Evolutionary conservation across 139 green algal species (phyloP).

Genomic region (Closterium sp.): DNA sequence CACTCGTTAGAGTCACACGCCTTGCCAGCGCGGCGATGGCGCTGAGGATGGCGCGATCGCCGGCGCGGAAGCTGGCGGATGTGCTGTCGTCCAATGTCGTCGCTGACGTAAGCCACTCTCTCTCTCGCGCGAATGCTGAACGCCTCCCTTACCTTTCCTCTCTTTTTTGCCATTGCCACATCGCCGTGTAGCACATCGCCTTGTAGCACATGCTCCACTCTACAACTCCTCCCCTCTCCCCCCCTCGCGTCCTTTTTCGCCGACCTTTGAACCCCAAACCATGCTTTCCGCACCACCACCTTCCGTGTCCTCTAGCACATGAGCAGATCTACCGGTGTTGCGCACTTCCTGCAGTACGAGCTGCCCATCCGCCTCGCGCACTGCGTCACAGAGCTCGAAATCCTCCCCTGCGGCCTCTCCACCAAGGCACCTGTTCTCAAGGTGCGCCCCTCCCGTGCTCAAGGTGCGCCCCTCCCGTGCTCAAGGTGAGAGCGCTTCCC

Average conservation of each 20-base stretch:
- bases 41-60: neutral
- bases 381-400: slow-evolving; percentile 90
- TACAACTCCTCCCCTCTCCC: neutral
- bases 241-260: neutral
- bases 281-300: neutral
- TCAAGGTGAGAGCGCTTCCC: no score
- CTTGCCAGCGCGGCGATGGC: neutral
- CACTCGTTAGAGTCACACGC: neutral
- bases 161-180: neutral
- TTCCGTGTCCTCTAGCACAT: no score
- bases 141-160: neutral
- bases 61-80: slow-evolving; percentile 16
- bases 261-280: no score
- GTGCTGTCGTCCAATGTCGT: slow-evolving; percentile 20
- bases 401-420: slow-evolving; percentile 90
- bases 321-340: slow-evolving; percentile 62
- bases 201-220: no score
- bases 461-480: no score
- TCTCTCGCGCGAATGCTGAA: no score
- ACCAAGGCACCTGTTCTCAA: slow-evolving; percentile 81
- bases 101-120: neutral
- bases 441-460: no score
- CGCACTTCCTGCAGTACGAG: slow-evolving; percentile 95
- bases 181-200: neutral
- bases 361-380: slow-evolving; percentile 90